Conservation (phyloP, 2,329 filamentous ascomycete genomes). For the Fusarium mexicanum region DNA sequence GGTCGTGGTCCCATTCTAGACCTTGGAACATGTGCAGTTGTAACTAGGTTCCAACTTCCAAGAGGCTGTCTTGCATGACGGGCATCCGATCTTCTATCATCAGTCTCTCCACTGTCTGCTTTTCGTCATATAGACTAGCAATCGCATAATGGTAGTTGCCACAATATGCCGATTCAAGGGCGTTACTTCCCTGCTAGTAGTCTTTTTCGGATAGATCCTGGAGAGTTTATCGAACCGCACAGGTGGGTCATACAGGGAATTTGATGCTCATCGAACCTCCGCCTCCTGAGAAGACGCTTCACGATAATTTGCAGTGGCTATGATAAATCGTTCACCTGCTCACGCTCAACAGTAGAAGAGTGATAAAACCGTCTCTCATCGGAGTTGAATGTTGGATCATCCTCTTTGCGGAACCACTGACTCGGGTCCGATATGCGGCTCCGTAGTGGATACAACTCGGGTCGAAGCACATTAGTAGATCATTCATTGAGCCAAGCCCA, state of each 20-base stretch:
- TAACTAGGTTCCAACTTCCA: not conserved
- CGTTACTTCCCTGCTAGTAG: not conserved
- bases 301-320: not conserved
- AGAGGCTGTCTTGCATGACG: not conserved
- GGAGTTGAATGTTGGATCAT: not conserved
- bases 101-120: not conserved
- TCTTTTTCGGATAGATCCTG: not conserved
- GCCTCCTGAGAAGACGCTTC: not conserved
- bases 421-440: conserved; percentile 17
- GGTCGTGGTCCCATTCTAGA: not conserved
- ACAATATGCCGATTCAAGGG: not conserved
- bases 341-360: rapidly evolving
- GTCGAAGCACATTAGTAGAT: not conserved
- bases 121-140: not conserved
- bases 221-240: not conserved
- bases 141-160: not conserved
- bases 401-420: not conserved
- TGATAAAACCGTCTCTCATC: not conserved
- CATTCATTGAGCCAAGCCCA: not conserved
- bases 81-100: not conserved
- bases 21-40: not conserved
- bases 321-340: not conserved
- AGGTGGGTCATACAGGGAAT: not conserved
- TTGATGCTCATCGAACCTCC: not conserved
- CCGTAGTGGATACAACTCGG: conserved; percentile 9